Percentiles rank a stretch among this genome's conserved stretches.
phyloP scores from a whole-genome alignment of 106 monocot genomes.

The Dactylorhiza incarnata region DNA sequence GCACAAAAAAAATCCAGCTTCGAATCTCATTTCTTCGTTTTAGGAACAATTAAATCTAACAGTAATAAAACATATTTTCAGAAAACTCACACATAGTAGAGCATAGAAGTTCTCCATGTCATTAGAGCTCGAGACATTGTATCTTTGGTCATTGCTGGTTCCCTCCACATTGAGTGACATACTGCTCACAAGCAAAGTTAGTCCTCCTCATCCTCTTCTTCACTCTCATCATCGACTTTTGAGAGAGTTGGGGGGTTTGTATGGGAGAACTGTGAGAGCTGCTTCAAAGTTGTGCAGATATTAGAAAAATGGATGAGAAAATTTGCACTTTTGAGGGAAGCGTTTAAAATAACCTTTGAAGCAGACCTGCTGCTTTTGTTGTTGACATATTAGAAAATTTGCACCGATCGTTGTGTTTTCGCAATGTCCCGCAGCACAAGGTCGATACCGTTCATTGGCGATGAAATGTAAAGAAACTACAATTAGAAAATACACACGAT shows the following conservation, averaged over 20 bases:
- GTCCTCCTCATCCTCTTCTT: slow-evolving; percentile 48
- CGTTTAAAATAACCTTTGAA: slow-evolving; percentile 34
- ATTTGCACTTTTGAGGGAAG: neutral
- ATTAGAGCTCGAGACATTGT: slow-evolving; percentile 63
- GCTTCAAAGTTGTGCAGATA: neutral
- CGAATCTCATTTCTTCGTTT: neutral
- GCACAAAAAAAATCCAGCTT: neutral
- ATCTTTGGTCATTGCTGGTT: slow-evolving; percentile 49
- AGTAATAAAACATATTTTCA: too few species aligned
- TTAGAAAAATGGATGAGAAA: neutral
- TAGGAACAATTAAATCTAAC: neutral
- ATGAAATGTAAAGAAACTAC: too few species aligned
- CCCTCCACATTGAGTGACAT: slow-evolving; percentile 61
- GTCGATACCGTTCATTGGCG: too few species aligned
- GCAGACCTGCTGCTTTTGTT: slow-evolving; percentile 61
- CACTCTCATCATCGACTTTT: slow-evolving; percentile 37
- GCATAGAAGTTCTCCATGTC: slow-evolving; percentile 88
- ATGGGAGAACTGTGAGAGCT: too few species aligned
- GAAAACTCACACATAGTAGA: slow-evolving; percentile 71
- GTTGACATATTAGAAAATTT: too few species aligned
- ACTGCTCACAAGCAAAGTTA: slow-evolving; percentile 32
- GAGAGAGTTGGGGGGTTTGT: too few species aligned
- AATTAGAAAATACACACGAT: too few species aligned
- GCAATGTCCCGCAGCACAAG: too few species aligned
- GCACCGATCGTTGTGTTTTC: too few species aligned